These are phyloP conservation scores for Verticillium klebahnii DNA, from an alignment of 2,329 filamentous ascomycete genomes.

Conservation along the genomic window DNA sequence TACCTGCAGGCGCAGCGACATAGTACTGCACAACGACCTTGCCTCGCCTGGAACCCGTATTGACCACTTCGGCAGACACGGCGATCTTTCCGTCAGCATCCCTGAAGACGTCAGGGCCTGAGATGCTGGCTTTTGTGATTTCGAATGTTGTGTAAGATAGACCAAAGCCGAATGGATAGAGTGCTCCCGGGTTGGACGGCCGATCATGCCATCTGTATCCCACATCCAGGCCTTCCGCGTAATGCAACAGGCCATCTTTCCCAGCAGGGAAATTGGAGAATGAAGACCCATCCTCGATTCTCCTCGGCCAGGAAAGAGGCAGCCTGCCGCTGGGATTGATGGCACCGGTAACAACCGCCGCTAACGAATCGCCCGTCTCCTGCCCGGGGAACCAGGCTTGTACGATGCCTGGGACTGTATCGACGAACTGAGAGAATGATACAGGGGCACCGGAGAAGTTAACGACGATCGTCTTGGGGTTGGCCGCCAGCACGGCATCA, in stretches of 20 bases:
- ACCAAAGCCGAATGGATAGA: slow-evolving; percentile 16
- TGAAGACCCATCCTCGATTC: slow-evolving; percentile 9
- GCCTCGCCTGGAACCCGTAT: slow-evolving; percentile 7
- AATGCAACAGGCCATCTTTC: slow-evolving; percentile 11
- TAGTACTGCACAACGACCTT: slow-evolving; percentile 15
- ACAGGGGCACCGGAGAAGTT: slow-evolving; percentile 14
- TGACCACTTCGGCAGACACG: slow-evolving; percentile 2
- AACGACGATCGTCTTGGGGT: slow-evolving; percentile 8
- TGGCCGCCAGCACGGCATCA: slow-evolving; percentile 4
- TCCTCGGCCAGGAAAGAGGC: slow-evolving; percentile 12
- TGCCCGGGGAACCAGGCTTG: slow-evolving; percentile 16
- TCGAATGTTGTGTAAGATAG: slow-evolving; percentile 14
- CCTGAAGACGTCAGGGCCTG: not conserved
- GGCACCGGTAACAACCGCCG: slow-evolving; percentile 8
- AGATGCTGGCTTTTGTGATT: not conserved
- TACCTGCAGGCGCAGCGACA: not conserved
- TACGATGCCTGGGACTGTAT: slow-evolving; percentile 6
- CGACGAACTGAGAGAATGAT: slow-evolving; percentile 14
- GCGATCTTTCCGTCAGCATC: not conserved
- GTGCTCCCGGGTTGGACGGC: slow-evolving; percentile 5
- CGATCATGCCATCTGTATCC: not conserved
- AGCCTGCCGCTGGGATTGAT: slow-evolving; percentile 10
- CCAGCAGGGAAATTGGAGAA: slow-evolving; percentile 10
- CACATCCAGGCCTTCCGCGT: slow-evolving; percentile 15
- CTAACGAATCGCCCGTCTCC: slow-evolving; percentile 13